These are phyloP conservation scores for Nakazawaea peltata DNA, from an alignment of 805 yeast species.

Conservation along the genomic window DNA sequence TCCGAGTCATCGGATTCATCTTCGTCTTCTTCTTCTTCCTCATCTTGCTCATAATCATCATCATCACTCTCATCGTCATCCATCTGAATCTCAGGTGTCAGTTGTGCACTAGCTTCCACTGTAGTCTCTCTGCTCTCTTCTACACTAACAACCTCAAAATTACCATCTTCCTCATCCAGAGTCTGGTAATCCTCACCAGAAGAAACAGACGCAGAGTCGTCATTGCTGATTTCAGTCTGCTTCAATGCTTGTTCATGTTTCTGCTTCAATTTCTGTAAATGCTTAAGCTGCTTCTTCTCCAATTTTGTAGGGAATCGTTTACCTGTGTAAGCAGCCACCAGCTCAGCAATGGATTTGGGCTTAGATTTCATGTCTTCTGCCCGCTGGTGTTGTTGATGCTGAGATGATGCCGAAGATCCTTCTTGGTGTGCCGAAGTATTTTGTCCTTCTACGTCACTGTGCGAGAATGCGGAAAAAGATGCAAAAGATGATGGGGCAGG, in stretches of 20 bases:
- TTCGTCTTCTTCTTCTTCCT: no score
- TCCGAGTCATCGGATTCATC: no score
- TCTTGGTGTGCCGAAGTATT: no score
- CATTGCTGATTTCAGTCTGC: conserved; percentile 1
- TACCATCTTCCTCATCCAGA: conserved; percentile 10
- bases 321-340: conserved; percentile 50
- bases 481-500: no score
- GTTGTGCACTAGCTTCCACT: background rate
- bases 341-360: conserved; percentile 48
- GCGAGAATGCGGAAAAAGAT: no score
- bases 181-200: conserved; percentile 26
- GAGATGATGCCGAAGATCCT: no score
- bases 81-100: no score
- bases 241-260: background rate
- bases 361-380: no score
- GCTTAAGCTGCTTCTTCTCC: conserved; percentile 26
- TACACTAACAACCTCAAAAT: background rate
- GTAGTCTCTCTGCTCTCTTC: background rate
- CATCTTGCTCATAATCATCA: no score
- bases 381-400: no score
- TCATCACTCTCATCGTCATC: no score
- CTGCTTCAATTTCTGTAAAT: conserved; percentile 15
- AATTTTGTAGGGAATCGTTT: conserved; percentile 43
- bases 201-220: conserved; percentile 2
- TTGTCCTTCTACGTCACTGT: no score